phyloP scores from a whole-genome alignment of 306 rosid genomes.

The Malus fusca region DNA sequence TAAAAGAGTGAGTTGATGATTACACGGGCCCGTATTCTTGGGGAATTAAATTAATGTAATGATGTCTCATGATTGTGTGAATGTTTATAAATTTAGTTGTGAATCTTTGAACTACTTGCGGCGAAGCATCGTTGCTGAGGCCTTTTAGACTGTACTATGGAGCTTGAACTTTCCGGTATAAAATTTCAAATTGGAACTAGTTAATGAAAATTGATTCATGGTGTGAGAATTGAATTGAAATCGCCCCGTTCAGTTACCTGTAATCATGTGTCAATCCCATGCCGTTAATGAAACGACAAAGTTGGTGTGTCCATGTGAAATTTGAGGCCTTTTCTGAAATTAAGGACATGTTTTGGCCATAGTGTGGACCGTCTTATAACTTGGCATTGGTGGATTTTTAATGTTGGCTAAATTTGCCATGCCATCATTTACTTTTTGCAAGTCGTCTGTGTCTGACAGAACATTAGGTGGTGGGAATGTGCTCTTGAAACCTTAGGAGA shows the following conservation, averaged over 20 bases:
- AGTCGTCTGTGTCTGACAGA: neutral
- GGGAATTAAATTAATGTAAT: neutral
- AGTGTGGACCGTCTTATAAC: neutral
- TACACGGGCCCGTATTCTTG: slow-evolving; percentile 13
- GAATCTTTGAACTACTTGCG: neutral
- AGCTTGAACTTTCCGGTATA: neutral
- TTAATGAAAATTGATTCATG: neutral
- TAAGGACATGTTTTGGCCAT: neutral
- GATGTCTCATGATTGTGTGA: neutral
- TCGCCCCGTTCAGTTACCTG: neutral
- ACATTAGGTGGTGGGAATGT: neutral
- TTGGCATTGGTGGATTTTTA: neutral
- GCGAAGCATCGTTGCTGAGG: neutral
- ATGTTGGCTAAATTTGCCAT: neutral
- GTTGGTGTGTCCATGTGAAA: neutral
- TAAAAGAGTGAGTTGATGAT: neutral
- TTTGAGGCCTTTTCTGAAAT: neutral
- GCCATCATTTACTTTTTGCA: neutral
- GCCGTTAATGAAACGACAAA: neutral
- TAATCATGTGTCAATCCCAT: neutral
- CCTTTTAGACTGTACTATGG: neutral
- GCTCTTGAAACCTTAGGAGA: neutral
- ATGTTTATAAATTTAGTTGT: neutral
- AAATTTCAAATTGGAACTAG: neutral
- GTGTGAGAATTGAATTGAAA: neutral